A percentile compares a stretch with the other conserved stretches of the same genome.
Conservation (phyloP, 805 yeast species). For the Ogataea paraovalis region DNA sequence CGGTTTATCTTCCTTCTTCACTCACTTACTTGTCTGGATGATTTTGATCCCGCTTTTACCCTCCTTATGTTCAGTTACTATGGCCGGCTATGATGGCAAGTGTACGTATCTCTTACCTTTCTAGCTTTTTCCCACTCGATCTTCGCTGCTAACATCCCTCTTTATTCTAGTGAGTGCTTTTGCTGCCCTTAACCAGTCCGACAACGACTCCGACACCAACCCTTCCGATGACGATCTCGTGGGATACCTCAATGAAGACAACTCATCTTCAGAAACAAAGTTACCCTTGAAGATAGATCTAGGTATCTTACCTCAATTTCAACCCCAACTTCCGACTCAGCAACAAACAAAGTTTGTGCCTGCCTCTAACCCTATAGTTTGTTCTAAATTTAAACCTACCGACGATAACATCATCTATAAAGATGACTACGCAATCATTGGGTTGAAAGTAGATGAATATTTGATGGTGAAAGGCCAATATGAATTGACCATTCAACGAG, state of each 20-base stretch:
- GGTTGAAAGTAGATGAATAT: slow-evolving; percentile 39
- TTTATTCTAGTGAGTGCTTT: slow-evolving; percentile 26
- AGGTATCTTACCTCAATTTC: not conserved
- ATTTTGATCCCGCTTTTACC: no score
- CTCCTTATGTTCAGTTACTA: no score
- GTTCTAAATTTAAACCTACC: slow-evolving; percentile 37
- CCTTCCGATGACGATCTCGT: not conserved
- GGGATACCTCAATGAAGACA: not conserved
- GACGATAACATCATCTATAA: slow-evolving; percentile 36
- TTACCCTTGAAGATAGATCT: slow-evolving; percentile 1
- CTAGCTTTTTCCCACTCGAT: not conserved
- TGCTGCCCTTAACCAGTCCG: slow-evolving; percentile 29
- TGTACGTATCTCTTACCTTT: not conserved
- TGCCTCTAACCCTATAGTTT: slow-evolving; percentile 7
- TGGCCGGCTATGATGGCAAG: not conserved
- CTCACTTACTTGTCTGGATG: no score
- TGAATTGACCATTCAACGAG: slow-evolving; percentile 39
- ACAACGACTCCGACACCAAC: slow-evolving; percentile 6
- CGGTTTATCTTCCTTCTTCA: no score
- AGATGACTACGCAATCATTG: slow-evolving; percentile 34
- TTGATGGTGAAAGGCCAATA: slow-evolving; percentile 48
- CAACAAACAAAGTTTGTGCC: not conserved
- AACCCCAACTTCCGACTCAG: not conserved
- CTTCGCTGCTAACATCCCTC: not conserved
- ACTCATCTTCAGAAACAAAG: not conserved